phyloP scores from a whole-genome alignment of 306 rosid genomes.

The Potentilla sterilis region DNA sequence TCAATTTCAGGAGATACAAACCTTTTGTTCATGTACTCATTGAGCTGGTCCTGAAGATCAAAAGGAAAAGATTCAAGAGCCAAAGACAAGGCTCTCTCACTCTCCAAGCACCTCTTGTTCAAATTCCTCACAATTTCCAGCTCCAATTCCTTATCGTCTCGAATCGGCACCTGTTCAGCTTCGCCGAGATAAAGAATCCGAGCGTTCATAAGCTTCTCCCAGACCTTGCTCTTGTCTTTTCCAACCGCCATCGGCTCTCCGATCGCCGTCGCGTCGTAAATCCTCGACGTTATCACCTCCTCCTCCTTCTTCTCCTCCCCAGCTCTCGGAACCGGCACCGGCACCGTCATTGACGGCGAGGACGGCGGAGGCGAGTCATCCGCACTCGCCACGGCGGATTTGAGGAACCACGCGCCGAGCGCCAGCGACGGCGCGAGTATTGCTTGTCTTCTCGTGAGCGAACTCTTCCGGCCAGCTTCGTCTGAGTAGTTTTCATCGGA shows the following conservation, averaged over 20 bases:
- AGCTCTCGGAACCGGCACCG: slow-evolving; percentile 26
- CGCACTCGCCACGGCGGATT: slow-evolving; percentile 52
- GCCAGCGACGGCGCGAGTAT: slow-evolving; percentile 60
- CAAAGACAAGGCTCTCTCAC: slow-evolving; percentile 56
- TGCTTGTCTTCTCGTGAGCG: slow-evolving; percentile 49
- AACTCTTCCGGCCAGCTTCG: slow-evolving; percentile 11
- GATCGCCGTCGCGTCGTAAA: slow-evolving; percentile 80
- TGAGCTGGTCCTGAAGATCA: slow-evolving; percentile 70
- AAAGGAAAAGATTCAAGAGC: slow-evolving; percentile 83
- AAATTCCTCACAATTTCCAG: slow-evolving; percentile 72
- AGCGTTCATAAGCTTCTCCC: slow-evolving; percentile 93
- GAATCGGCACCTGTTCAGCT: slow-evolving; percentile 90
- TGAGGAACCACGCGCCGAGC: slow-evolving; percentile 57
- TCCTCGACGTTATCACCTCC: slow-evolving; percentile 72
- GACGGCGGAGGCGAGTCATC: slow-evolving; percentile 37
- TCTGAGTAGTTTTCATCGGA: slow-evolving; percentile 10
- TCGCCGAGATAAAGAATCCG: slow-evolving; percentile 84
- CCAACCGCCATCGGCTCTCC: slow-evolving; percentile 95
- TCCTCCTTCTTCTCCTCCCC: slow-evolving; percentile 42
- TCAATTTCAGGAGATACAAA: slow-evolving; percentile 12
- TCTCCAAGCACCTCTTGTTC: slow-evolving; percentile 54
- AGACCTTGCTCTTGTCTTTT: slow-evolving; percentile 74
- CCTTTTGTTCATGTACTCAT: slow-evolving; percentile 70
- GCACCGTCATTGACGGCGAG: background rate
- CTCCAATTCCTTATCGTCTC: slow-evolving; percentile 90